These are phyloP conservation scores for Ophiostoma ulmi DNA, from an alignment of 2,329 filamentous ascomycete species.

Conservation along the genomic window DNA sequence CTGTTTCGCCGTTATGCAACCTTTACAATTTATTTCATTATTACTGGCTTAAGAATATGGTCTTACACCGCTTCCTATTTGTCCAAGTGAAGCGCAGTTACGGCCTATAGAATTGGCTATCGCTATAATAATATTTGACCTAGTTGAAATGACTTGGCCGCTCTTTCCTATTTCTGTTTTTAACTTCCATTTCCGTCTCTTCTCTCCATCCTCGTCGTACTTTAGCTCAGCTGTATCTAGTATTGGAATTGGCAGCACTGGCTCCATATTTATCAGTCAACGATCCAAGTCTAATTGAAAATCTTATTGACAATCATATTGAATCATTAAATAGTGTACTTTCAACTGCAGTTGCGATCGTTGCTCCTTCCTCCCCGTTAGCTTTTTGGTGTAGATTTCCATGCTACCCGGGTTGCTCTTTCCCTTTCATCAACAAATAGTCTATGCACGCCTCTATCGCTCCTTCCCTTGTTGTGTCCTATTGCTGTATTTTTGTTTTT, in stretches of 20 bases:
- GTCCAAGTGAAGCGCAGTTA: background rate
- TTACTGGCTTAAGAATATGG: background rate
- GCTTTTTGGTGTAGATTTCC: background rate
- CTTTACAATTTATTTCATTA: background rate
- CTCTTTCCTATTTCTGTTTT: background rate
- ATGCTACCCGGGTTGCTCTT: background rate
- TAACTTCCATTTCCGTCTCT: no score
- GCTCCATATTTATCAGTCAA: background rate
- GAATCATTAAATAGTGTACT: no score
- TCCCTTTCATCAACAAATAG: background rate
- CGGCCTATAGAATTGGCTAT: background rate
- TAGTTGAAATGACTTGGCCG: no score
- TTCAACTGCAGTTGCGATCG: background rate
- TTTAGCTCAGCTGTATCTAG: no score
- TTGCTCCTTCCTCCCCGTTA: background rate
- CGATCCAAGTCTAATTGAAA: background rate
- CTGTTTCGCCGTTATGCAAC: background rate
- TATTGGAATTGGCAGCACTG: no score
- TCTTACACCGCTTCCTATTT: background rate
- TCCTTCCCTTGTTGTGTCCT: constrained; percentile 1
- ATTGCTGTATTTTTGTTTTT: background rate
- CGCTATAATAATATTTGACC: background rate
- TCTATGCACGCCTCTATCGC: background rate
- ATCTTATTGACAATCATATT: background rate
- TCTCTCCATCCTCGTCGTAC: no score